Evolutionary conservation across 2,329 filamentous ascomycete species (phyloP).

Genomic region (Fusarium humuli): DNA sequence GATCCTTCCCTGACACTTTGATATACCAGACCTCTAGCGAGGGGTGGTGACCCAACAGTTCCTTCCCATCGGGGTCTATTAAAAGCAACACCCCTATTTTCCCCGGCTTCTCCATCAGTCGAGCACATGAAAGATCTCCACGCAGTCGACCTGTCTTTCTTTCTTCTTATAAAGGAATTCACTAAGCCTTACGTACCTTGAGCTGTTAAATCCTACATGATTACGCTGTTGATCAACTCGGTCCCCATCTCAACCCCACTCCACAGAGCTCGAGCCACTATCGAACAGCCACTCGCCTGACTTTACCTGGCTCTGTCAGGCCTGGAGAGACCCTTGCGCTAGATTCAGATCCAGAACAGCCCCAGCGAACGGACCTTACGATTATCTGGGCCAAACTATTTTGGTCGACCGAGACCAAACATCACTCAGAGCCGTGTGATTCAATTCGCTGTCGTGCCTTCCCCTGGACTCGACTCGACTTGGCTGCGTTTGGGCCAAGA

Average conservation of each 20-base stretch:
- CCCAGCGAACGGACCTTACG: conserved; percentile 42
- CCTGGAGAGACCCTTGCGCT: conserved; percentile 28
- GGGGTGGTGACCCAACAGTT: neutral
- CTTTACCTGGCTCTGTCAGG: conserved; percentile 3
- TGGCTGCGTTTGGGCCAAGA: conserved; percentile 7
- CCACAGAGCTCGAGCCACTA: conserved; percentile 37
- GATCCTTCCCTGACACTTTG: conserved; percentile 5
- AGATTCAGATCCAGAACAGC: conserved; percentile 46
- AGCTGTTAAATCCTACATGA: conserved; percentile 21
- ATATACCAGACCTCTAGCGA: neutral
- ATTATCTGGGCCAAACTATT: conserved; percentile 40
- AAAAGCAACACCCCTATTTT: conserved; percentile 17
- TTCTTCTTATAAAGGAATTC: conserved; percentile 13
- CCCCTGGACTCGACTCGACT: conserved; percentile 3
- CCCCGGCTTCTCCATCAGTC: conserved; percentile 4
- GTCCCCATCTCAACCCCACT: conserved; percentile 32
- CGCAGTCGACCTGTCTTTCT: neutral
- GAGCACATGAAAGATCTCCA: conserved; percentile 11
- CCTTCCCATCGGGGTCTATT: conserved; percentile 2
- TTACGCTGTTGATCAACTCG: conserved; percentile 32
- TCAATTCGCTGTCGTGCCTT: conserved; percentile 35
- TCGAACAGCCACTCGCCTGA: conserved; percentile 33
- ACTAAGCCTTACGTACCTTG: conserved; percentile 30
- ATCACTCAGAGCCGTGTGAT: conserved; percentile 39
- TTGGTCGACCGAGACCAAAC: conserved; percentile 44